phyloP scores from a whole-genome alignment of 2,329 filamentous ascomycete species.

The Pseudogymnoascus sp. region DNA sequence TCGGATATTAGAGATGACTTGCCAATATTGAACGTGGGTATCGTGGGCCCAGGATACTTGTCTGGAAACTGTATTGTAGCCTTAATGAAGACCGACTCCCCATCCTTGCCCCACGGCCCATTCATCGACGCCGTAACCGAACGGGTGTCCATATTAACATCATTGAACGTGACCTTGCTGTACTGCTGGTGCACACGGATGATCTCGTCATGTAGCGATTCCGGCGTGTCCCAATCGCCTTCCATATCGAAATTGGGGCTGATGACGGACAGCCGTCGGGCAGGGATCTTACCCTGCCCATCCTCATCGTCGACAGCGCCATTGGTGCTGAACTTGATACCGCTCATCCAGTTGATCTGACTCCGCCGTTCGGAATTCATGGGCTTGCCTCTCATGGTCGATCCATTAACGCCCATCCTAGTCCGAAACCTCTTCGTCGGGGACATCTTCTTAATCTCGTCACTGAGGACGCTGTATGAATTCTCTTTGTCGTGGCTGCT shows the following conservation, averaged over 20 bases:
- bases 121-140: constrained; percentile 54
- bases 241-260: constrained; percentile 28
- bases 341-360: constrained; percentile 64
- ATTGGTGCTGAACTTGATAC: constrained; percentile 51
- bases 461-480: constrained; percentile 22
- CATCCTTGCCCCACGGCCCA: constrained; percentile 55
- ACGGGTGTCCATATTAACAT: constrained; percentile 56
- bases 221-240: constrained; percentile 48
- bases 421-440: constrained; percentile 28
- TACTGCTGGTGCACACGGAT: constrained; percentile 54
- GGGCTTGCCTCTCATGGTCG: constrained; percentile 28
- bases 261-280: constrained; percentile 25
- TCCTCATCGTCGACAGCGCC: constrained; percentile 16
- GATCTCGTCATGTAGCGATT: constrained; percentile 58
- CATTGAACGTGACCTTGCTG: constrained; percentile 57
- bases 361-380: constrained; percentile 35
- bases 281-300: constrained; percentile 18
- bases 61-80: constrained; percentile 53
- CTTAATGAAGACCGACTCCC: constrained; percentile 53
- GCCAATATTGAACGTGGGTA: constrained; percentile 53
- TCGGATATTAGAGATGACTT: constrained; percentile 57
- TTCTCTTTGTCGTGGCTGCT: constrained; percentile 29
- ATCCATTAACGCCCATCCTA: constrained; percentile 16
- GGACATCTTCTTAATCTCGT: constrained; percentile 36
- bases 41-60: constrained; percentile 50